phyloP scores from a whole-genome alignment of 306 rosid species.

The Casuarina equisetifolia region DNA sequence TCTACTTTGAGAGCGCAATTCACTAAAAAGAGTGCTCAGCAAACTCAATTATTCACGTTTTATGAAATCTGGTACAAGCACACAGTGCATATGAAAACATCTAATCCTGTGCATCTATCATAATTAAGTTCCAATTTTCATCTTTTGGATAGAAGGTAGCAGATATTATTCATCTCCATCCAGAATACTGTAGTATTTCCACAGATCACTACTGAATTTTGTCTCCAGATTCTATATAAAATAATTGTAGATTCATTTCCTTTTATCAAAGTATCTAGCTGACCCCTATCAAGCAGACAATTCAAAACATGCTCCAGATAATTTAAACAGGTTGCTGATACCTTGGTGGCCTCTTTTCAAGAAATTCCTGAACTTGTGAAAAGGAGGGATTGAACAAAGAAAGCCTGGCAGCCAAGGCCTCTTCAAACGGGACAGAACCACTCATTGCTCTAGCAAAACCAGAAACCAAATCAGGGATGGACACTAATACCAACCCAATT shows the following conservation, averaged over 20 bases:
- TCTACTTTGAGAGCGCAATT: background rate
- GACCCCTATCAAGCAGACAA: conserved; percentile 10
- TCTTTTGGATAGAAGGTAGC: background rate
- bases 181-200: background rate
- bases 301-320: conserved; percentile 1
- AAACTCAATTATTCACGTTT: background rate
- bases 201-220: background rate
- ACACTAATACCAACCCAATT: conserved; percentile 9
- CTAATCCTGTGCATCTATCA: background rate
- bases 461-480: conserved; percentile 28
- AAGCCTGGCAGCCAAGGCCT: conserved; percentile 91
- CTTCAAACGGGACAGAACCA: conserved; percentile 96
- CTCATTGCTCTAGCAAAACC: conserved; percentile 77
- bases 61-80: background rate
- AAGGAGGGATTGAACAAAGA: conserved; percentile 80
- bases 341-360: conserved; percentile 77
- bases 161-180: background rate
- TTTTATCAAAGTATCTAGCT: conserved; percentile 15
- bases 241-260: background rate
- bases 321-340: conserved; percentile 23
- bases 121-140: background rate
- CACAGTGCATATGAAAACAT: background rate
- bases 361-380: conserved; percentile 80
- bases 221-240: background rate
- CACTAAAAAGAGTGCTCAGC: background rate